Conservation (phyloP, 179 eudicot species). For the Gypsophila paniculata region DNA sequence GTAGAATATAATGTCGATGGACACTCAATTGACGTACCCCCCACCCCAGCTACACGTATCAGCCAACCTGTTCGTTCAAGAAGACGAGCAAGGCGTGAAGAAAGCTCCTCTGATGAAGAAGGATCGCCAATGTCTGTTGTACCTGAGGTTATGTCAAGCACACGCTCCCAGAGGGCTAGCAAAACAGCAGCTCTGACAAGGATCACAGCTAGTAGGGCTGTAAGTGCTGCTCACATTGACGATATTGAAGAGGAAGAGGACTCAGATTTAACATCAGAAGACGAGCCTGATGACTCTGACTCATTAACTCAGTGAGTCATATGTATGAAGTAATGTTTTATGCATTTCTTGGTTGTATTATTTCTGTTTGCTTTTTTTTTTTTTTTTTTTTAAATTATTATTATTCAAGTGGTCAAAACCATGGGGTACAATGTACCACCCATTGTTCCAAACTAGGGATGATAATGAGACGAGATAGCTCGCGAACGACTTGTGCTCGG, state of each 20-base stretch:
- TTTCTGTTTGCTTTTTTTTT: no score
- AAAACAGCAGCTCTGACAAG: conserved; percentile 85
- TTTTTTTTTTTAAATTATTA: no score
- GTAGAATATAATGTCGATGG: conserved; percentile 41
- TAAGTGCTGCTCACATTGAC: conserved; percentile 29
- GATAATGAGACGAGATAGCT: no score
- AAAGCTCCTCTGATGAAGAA: conserved; percentile 77
- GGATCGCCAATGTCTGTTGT: conserved; percentile 42
- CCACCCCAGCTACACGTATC: conserved; percentile 68
- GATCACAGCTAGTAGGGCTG: conserved; percentile 43
- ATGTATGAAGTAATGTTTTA: not conserved
- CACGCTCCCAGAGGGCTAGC: conserved; percentile 87
- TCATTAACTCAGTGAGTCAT: conserved; percentile 21
- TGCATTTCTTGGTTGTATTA: conserved; percentile 1
- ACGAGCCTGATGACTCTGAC: conserved; percentile 49
- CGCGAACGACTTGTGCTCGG: no score
- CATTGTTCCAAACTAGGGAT: no score
- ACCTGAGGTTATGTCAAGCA: conserved; percentile 39
- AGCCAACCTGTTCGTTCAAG: conserved; percentile 44
- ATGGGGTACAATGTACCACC: no score
- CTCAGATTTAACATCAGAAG: conserved; percentile 67
- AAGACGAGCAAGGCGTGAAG: conserved; percentile 49
- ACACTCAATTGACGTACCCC: conserved; percentile 47
- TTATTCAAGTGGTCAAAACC: no score
- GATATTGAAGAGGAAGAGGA: conserved; percentile 49